Evolutionary conservation across 495 filamentous ascomycete genomes (phyloP).

Genomic region (Aspergillus funiculosus): DNA sequence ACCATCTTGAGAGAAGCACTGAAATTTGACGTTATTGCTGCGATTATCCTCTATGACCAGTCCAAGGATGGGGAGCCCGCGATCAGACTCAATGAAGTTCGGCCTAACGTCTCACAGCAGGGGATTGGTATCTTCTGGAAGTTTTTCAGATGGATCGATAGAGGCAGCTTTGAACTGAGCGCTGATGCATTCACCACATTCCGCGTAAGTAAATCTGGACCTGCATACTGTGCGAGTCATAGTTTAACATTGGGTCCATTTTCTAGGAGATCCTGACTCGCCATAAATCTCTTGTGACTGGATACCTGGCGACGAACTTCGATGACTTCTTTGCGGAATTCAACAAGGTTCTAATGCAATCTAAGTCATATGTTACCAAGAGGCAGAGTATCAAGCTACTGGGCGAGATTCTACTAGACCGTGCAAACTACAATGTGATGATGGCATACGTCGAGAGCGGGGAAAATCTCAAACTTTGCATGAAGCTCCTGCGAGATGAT

Average conservation of each 20-base stretch:
- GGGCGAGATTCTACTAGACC: conserved; percentile 88
- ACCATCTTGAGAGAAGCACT: conserved; percentile 86
- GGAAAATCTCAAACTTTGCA: conserved; percentile 93
- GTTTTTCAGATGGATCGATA: conserved; percentile 98
- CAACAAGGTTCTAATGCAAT: conserved; percentile 81
- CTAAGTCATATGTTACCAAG: conserved; percentile 95
- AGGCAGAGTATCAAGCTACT: conserved; percentile 96
- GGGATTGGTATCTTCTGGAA: conserved; percentile 88
- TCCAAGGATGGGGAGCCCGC: conserved; percentile 54
- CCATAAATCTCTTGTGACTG: conserved; percentile 82
- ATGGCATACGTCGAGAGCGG: conserved; percentile 91
- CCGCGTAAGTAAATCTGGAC: conserved; percentile 52
- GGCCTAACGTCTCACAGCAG: conserved; percentile 58
- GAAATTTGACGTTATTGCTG: conserved; percentile 82
- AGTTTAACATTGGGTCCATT: conserved; percentile 3
- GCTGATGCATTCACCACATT: conserved; percentile 98
- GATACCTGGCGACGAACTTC: conserved; percentile 82
- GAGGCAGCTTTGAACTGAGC: conserved; percentile 90
- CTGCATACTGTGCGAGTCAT: background rate
- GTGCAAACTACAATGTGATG: conserved; percentile 97
- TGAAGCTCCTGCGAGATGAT: conserved; percentile 92
- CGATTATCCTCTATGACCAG: conserved; percentile 88
- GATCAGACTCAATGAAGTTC: conserved; percentile 56
- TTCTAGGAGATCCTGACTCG: conserved; percentile 83
- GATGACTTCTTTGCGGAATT: conserved; percentile 86